phyloP scores from a whole-genome alignment of 306 rosid genomes.

The Rosa chinensis region DNA sequence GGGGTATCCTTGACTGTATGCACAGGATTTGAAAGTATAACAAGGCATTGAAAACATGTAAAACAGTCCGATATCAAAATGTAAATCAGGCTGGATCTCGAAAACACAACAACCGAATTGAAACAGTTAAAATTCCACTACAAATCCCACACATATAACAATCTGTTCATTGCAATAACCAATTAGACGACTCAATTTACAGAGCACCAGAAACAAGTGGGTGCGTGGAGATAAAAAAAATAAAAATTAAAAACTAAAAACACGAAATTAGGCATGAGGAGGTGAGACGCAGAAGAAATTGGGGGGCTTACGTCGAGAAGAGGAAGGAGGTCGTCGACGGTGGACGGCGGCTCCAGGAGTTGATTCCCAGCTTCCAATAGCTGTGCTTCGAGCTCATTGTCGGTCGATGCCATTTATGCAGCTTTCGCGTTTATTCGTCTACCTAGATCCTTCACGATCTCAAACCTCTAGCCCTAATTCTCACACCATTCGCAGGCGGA shows the following conservation, averaged over 20 bases:
- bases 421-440: slow-evolving; percentile 7
- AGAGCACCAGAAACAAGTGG: background rate
- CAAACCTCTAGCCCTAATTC: slow-evolving; percentile 26
- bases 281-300: background rate
- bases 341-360: slow-evolving; percentile 71
- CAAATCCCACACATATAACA: slow-evolving; percentile 9
- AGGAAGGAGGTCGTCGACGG: slow-evolving; percentile 67
- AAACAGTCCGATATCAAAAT: background rate
- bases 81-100: slow-evolving; percentile 18
- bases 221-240: background rate
- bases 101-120: background rate
- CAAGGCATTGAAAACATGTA: slow-evolving; percentile 8
- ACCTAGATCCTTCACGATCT: slow-evolving; percentile 49
- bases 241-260: background rate
- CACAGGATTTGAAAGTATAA: background rate
- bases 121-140: background rate
- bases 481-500: slow-evolving; percentile 50
- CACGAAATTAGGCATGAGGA: background rate
- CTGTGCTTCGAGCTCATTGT: slow-evolving; percentile 54
- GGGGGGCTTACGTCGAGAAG: slow-evolving; percentile 66
- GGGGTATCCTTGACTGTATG: background rate
- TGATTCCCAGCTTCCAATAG: slow-evolving; percentile 67
- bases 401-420: slow-evolving; percentile 52
- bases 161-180: background rate
- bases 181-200: slow-evolving; percentile 11